Percentiles rank a stretch among this genome's conserved stretches.
Evolutionary conservation across 106 monocot genomes (phyloP).

Genomic region (Chionographis japonica): DNA sequence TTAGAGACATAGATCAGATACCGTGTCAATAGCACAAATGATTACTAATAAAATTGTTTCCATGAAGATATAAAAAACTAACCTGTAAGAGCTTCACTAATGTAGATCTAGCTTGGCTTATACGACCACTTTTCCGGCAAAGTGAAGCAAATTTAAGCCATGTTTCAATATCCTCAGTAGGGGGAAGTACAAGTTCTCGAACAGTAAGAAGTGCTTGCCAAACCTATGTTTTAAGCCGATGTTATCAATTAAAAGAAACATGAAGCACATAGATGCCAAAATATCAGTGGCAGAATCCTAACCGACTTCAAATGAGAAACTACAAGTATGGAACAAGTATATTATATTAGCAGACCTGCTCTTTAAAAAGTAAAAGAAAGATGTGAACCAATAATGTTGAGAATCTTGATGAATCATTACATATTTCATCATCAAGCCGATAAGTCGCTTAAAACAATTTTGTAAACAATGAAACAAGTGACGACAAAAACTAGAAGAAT

Average conservation of each 20-base stretch:
- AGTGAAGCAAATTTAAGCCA: slow-evolving; percentile 99
- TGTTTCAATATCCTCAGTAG: slow-evolving; percentile 87
- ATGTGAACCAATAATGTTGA: too few species aligned
- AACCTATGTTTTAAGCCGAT: slow-evolving; percentile 38
- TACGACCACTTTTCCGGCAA: slow-evolving; percentile 93
- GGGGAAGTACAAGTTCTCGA: slow-evolving; percentile 90
- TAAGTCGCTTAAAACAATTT: too few species aligned
- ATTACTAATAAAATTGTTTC: not conserved
- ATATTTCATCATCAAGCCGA: too few species aligned
- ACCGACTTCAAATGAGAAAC: too few species aligned
- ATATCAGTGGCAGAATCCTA: not conserved
- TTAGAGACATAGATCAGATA: not conserved
- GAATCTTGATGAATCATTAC: too few species aligned
- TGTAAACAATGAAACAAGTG: too few species aligned
- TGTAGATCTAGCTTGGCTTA: slow-evolving; percentile 92
- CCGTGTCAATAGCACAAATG: not conserved
- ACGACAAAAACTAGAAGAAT: too few species aligned
- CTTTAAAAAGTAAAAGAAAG: too few species aligned
- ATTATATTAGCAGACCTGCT: too few species aligned
- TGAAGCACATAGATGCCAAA: not conserved
- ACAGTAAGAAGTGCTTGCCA: slow-evolving; percentile 97
- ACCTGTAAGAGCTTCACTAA: slow-evolving; percentile 91
- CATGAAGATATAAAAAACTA: slow-evolving; percentile 1
- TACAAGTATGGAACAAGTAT: too few species aligned
- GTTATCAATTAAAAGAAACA: not conserved